Base-by-base conservation (phyloP, 208 protist species). In the Lotmaria passim region DNA sequence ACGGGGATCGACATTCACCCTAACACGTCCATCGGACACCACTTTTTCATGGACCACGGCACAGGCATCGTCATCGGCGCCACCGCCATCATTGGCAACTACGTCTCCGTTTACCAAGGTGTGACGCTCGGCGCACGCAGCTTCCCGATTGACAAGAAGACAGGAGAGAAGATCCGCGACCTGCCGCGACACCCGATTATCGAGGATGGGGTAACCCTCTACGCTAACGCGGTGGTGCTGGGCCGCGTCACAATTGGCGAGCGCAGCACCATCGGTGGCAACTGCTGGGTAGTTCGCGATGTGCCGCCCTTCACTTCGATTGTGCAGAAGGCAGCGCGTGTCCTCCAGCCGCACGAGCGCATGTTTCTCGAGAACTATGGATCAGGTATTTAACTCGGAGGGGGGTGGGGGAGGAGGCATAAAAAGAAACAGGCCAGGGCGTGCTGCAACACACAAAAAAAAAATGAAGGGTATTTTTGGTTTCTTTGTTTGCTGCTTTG, bases 21-120 rank as follows among this genome's bases (percentile, higher is more conserved):
- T 8, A 59, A 63, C 48, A 91, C 91, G 8, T 51, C 73, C 5
- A 90, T 97, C 44, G 91, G 91, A 7, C 80, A 90, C 56, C 86
- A 91, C 75, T 93, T 95, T 53, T 93, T 93, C 69, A 93, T 97
- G 69, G 93, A 97, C 72, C 93, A 97, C 83, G 93, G 90, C 41
- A 93, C 82, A 15, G 93, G 93, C 39, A 79, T 97, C 48, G 93
- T 97, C 8, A 90, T 97, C 47, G 93, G 93, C 14, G 89, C 80
- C 30, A 97, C 89, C 3, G 83, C 91, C 3, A 70, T 94, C 55
- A 83, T 97, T 48, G 91, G 91, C 15, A 89, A 93, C 55, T 64
- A 87, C 75, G 87, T 92, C 7, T 85, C 80, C 21, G 67, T 97
- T 12, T 93, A 94, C 52, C 90, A 97, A 62, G 88, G 87, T 48